phyloP scores from a whole-genome alignment of 805 yeast species.

The Candida andamanensis region DNA sequence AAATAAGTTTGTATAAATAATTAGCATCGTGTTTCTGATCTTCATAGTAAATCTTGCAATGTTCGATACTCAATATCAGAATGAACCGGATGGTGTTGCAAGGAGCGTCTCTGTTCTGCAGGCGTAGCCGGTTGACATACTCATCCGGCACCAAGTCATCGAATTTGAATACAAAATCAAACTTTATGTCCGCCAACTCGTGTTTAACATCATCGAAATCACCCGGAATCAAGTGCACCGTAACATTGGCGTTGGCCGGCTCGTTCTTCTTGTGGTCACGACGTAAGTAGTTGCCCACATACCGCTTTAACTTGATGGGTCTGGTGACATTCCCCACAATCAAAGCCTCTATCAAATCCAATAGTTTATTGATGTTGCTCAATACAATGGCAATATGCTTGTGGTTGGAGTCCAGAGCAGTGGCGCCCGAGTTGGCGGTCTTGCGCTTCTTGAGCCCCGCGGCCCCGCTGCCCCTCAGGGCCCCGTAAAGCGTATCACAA shows the following conservation, averaged over 20 bases:
- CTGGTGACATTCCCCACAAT: constrained; percentile 51
- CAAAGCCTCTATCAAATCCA: constrained; percentile 72
- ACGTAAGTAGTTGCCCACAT: constrained; percentile 45
- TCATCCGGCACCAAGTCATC: constrained; percentile 49
- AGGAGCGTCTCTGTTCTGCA: constrained; percentile 22
- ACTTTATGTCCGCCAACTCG: constrained; percentile 19
- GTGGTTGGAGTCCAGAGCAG: constrained; percentile 1
- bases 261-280: constrained; percentile 14
- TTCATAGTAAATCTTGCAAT: constrained; percentile 51
- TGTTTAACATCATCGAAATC: constrained; percentile 13
- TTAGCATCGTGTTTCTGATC: constrained; percentile 18
- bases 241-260: constrained; percentile 9
- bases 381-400: constrained; percentile 67
- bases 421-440: background rate
- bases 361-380: constrained; percentile 54
- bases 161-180: constrained; percentile 59
- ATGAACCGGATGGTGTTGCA: constrained; percentile 66
- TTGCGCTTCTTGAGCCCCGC: background rate
- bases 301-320: constrained; percentile 36
- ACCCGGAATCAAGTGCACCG: constrained; percentile 42
- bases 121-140: constrained; percentile 22
- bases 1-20: constrained; percentile 63
- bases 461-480: background rate
- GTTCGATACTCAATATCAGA: constrained; percentile 80
- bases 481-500: background rate